These are phyloP conservation scores for Colletotrichum orchidophilum DNA, from an alignment of 2,329 filamentous ascomycete genomes.

Conservation along the genomic window DNA sequence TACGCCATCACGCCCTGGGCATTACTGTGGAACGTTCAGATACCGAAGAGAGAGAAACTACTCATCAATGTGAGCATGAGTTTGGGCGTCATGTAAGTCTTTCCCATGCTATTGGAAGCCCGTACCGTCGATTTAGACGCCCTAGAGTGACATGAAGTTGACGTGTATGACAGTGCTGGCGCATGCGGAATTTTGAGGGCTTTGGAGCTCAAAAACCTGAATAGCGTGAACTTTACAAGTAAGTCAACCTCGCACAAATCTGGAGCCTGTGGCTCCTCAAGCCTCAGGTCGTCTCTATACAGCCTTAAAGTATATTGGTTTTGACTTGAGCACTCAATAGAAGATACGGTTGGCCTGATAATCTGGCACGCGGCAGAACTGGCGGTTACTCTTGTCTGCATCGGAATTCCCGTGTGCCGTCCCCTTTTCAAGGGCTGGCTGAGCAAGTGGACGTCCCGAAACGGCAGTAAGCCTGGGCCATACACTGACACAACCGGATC, in stretches of 20 bases:
- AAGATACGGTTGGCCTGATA: constrained; percentile 47
- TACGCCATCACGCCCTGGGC: constrained; percentile 54
- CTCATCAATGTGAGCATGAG: constrained; percentile 54
- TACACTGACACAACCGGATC: constrained; percentile 26
- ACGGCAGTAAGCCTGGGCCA: constrained; percentile 10
- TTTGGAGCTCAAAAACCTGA: constrained; percentile 41
- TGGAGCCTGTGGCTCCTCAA: no score
- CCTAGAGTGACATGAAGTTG: neutral
- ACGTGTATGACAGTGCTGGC: constrained; percentile 36
- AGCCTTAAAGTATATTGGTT: no score
- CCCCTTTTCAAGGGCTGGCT: constrained; percentile 44
- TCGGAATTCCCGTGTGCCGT: constrained; percentile 50
- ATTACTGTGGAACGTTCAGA: constrained; percentile 54
- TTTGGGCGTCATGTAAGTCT: constrained; percentile 48
- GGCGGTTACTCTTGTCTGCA: constrained; percentile 50
- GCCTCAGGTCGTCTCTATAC: no score
- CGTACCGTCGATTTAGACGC: neutral
- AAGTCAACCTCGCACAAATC: neutral
- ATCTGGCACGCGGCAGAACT: constrained; percentile 51
- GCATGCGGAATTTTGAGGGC: constrained; percentile 42
- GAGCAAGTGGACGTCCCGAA: constrained; percentile 6
- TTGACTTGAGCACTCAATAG: constrained; percentile 34
- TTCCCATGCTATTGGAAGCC: neutral
- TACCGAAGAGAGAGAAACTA: constrained; percentile 55
- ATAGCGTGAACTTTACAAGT: constrained; percentile 37